Percentiles rank a stretch among this genome's conserved stretches.
Evolutionary conservation across 2,329 filamentous ascomycete species (phyloP).

Genomic region (Pseudovirgaria hyperparasitica): DNA sequence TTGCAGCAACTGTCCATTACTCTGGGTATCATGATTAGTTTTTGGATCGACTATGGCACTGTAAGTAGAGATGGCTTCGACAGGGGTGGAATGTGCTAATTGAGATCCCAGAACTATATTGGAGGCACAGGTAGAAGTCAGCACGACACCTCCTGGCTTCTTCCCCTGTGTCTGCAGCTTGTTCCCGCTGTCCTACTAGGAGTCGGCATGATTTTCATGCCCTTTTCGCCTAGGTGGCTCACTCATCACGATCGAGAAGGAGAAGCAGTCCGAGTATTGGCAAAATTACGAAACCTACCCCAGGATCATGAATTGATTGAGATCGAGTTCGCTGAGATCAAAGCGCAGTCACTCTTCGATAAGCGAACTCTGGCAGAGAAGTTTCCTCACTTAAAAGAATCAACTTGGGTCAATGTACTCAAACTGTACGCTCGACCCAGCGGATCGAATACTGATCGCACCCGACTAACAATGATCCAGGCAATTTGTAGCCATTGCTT

Average conservation of each 20-base stretch:
- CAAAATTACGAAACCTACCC: conserved; percentile 49
- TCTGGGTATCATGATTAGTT: conserved; percentile 52
- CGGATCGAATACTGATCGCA: background rate
- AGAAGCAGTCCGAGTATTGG: conserved; percentile 52
- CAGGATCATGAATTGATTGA: conserved; percentile 55
- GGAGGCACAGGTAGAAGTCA: conserved; percentile 45
- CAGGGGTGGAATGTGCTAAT: conserved; percentile 8
- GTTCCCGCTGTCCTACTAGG: conserved; percentile 53
- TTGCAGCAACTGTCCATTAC: conserved; percentile 53
- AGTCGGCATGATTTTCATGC: conserved; percentile 65
- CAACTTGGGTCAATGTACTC: conserved; percentile 44
- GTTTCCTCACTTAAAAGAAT: conserved; percentile 52
- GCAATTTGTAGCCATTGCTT: conserved; percentile 54
- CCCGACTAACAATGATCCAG: conserved; percentile 26
- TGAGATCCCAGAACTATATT: conserved; percentile 28
- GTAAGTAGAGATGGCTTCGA: conserved; percentile 9
- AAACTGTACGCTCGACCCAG: conserved; percentile 14
- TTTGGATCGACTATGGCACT: conserved; percentile 36
- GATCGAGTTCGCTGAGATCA: conserved; percentile 73
- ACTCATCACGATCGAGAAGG: conserved; percentile 56
- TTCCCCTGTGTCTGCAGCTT: conserved; percentile 61
- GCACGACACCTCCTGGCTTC: conserved; percentile 57
- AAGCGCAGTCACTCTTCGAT: conserved; percentile 65
- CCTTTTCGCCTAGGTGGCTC: conserved; percentile 66
- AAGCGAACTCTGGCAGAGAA: conserved; percentile 55